Evolutionary conservation across 2,329 filamentous ascomycete genomes (phyloP).

Genomic region (Botrytis fragariae): DNA sequence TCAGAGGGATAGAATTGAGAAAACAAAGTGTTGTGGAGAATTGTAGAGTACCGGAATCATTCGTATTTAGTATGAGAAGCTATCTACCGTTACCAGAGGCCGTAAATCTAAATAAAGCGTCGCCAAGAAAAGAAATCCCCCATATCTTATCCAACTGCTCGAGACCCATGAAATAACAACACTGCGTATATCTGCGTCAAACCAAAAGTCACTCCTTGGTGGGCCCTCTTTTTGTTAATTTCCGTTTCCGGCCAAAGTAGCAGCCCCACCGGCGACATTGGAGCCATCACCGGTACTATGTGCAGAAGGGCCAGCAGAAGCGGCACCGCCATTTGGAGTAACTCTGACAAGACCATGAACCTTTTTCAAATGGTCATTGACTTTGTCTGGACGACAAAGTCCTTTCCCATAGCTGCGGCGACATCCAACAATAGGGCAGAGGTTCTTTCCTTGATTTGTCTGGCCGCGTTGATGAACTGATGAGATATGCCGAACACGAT

Average conservation of each 20-base stretch:
- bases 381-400: conserved; percentile 5
- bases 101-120: background rate
- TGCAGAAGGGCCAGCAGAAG: background rate
- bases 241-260: background rate
- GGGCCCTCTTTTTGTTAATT: background rate
- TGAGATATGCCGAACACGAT: background rate
- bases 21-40: accelerated
- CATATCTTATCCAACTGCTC: background rate
- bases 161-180: background rate
- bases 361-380: conserved; percentile 6
- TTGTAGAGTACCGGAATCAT: background rate
- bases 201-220: background rate
- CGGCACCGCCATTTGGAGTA: background rate
- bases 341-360: background rate
- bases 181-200: background rate
- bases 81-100: background rate
- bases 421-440: conserved; percentile 1
- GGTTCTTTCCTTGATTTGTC: background rate
- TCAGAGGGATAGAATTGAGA: background rate
- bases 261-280: background rate
- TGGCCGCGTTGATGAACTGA: background rate
- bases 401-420: conserved; percentile 2
- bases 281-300: background rate
- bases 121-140: background rate
- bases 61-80: background rate